phyloP scores from a whole-genome alignment of 805 yeast genomes.

The Saccharomycopsis sp. region DNA sequence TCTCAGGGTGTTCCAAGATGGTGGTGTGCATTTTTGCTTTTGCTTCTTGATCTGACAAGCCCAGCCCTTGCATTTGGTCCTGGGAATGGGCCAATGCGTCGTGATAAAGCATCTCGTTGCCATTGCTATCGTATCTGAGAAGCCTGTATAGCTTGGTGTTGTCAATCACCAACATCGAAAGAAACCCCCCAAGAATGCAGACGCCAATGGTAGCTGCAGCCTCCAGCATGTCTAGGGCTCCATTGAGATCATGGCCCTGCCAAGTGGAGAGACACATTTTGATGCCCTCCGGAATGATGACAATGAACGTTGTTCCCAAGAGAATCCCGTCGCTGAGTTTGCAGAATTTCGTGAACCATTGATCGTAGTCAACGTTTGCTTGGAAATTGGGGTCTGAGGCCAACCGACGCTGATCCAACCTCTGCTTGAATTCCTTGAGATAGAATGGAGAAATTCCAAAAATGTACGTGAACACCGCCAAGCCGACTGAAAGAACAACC shows the following conservation, averaged over 20 bases:
- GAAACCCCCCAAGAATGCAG: conserved; percentile 44
- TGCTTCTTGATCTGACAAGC: not conserved
- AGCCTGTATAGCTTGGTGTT: conserved; percentile 26
- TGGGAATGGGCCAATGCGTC: not conserved
- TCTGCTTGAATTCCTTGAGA: conserved; percentile 1
- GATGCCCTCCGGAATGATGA: conserved; percentile 61
- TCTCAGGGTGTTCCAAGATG: not conserved
- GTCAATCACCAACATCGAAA: conserved; percentile 44
- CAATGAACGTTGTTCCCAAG: conserved; percentile 47
- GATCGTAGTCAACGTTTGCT: conserved; percentile 26
- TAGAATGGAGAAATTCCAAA: conserved; percentile 7
- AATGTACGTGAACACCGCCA: conserved; percentile 7
- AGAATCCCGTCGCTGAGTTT: conserved; percentile 51
- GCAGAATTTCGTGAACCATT: conserved; percentile 33
- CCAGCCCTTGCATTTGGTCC: not conserved
- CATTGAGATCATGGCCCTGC: not conserved
- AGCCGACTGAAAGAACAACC: conserved; percentile 1
- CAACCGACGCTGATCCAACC: conserved; percentile 2
- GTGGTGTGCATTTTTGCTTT: no score
- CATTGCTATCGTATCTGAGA: conserved; percentile 2
- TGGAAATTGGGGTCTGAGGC: conserved; percentile 26
- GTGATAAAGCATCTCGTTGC: not conserved
- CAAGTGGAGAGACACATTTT: conserved; percentile 24
- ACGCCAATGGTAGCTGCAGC: conserved; percentile 34
- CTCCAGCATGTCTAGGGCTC: no score